Evolutionary conservation across 148 eudicot species (phyloP), one percentile per base, ranked within the genome.

Genomic region (Nyssa sinensis): DNA sequence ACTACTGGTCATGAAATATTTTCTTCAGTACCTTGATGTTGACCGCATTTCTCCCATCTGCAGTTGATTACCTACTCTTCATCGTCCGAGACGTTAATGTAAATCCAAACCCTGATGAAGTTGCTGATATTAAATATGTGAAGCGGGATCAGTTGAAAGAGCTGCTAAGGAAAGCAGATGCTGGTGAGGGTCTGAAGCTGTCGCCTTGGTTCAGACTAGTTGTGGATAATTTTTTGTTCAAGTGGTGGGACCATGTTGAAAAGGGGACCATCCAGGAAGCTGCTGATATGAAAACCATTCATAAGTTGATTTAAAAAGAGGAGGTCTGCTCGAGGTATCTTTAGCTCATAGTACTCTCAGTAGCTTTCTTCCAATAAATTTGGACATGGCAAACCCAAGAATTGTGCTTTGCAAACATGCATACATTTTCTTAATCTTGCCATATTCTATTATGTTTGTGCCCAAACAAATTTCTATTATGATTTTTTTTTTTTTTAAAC

Each of bases 181-280:
- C 90, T 1, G 97, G 97, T 1, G 93, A 91, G 75, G 91, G 96
- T 34, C 32, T 91, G 81, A 91, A 86, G 83, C 81, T 91, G 37
- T 91, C 97, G 14, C 97, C 97, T 1, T 91, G 97, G 97, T 91
- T 91, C 87, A 75, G 97, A 59, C 80, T 91, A 3, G 88, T 89
- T 0, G 93, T 91, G 7, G 97, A 91, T 77, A 91, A 89, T 81
- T 91, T 91, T 87, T 75, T 91, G 81, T 87, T 78, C 80, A 87
- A 91, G 62, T 91, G 93, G 93, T 91, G 97, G 97, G 93, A 91
- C 29, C 90, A 91, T 68, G 97, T 87, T 7, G 85, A 89, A 81
- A 84, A 86, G 1, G 91, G 90, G 67, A 87, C 90, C 49, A 75
- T 89, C 6, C 71, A 77, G 19, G 90, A 87, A 35, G 93, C 78